A percentile compares a stretch with the other conserved stretches of the same genome.
phyloP scores from a whole-genome alignment of 2,329 filamentous ascomycete species.

The Dothiorella sarmentorum region DNA sequence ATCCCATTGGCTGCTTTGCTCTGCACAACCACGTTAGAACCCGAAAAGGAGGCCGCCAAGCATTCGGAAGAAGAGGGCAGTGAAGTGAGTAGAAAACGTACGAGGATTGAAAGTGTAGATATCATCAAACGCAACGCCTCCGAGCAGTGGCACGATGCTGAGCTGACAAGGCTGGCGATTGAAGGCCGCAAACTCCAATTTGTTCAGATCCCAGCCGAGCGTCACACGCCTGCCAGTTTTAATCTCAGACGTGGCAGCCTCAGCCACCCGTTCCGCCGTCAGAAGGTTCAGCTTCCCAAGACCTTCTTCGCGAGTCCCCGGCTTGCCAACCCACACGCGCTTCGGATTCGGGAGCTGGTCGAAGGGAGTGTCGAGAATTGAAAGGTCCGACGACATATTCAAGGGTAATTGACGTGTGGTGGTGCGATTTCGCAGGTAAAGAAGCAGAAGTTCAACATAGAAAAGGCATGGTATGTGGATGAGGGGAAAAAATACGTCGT shows the following conservation, averaged over 20 bases:
- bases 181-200: conserved; percentile 52
- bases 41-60: background rate
- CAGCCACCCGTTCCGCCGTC: conserved; percentile 43
- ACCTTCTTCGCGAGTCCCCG: conserved; percentile 50
- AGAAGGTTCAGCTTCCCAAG: conserved; percentile 56
- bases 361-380: conserved; percentile 29
- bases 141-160: conserved; percentile 48
- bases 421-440: background rate
- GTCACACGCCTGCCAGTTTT: conserved; percentile 38
- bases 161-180: conserved; percentile 51
- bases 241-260: conserved; percentile 47
- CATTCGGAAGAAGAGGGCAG: background rate
- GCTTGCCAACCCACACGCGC: conserved; percentile 47
- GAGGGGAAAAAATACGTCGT: background rate
- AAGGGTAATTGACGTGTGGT: too few species aligned
- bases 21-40: conserved; percentile 3
- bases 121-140: conserved; percentile 42
- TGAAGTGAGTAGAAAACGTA: background rate
- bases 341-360: conserved; percentile 48
- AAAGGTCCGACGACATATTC: background rate
- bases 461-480: background rate
- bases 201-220: conserved; percentile 41
- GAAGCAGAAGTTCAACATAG: background rate
- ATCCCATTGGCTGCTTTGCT: conserved; percentile 37
- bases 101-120: conserved; percentile 25